Evolutionary conservation across 2,329 filamentous ascomycete species (phyloP), one percentile per base, ranked within the genome.

Genomic region (Cladosporium cucumerinum): DNA sequence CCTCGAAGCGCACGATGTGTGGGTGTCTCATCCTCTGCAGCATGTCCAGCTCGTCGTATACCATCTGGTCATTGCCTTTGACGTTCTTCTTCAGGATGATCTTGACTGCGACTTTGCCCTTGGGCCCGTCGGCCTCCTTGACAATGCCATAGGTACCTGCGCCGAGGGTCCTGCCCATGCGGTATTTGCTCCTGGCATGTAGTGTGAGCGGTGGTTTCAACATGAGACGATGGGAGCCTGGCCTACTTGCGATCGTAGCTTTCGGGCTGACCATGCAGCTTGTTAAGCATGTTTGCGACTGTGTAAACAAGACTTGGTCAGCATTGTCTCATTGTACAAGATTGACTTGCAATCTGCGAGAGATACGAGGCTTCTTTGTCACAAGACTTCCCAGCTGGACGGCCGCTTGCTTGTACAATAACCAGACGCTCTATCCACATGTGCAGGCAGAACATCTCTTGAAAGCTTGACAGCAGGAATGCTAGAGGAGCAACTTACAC

Each of bases 1-100:
- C 95, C 72, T 95, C 90, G 76, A 99, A 99, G 72, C 89, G 89
- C 80, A 99, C 95, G 77, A 99, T 99, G 79, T 98, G 92, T 61
- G 92, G 91, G 78, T 99, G 95, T 75, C 93, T 86, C 75, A 99
- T 87, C 66, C 87, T 87, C 80, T 97, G 93, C 69, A 99, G 85
- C 87, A 99, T 93, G 71, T 93, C 86, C 73, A 99, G 85, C 82
- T 99, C 95, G 78, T 99, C 95, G 78, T 96, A 95, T 48, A 99
- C 95, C 95, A 99, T 99, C 78, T 90, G 88, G 83, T 99, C 95
- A 74, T 98, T 98, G 69, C 93, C 94, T 78, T 93, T 96, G 77
- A 99, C 94, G 80, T 97, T 98, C 84, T 97, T 97, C 86, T 99
- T 99, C 75, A 98, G 83, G 78, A 99, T 99, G 78, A 99, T 98